phyloP scores from a whole-genome alignment of 139 green algal genomes.

The Haematococcus sp. region DNA sequence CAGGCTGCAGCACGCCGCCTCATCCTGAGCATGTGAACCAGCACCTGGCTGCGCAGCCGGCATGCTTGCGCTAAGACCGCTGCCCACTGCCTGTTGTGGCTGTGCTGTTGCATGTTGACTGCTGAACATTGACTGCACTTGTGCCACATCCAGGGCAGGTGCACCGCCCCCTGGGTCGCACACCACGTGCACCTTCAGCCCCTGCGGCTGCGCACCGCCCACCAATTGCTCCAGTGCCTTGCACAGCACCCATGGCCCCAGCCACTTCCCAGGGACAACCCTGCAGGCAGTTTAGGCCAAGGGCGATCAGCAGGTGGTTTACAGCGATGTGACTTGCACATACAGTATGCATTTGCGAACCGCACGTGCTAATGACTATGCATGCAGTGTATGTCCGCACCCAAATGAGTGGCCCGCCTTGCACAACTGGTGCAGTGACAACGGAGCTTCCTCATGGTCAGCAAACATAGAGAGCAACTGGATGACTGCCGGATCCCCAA shows the following conservation, averaged over 20 bases:
- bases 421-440: conserved; percentile 86
- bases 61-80: not conserved
- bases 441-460: conserved; percentile 28
- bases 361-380: no score
- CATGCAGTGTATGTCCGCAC: no score
- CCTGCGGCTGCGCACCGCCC: conserved; percentile 17
- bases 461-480: conserved; percentile 55
- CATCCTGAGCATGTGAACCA: not conserved
- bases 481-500: conserved; percentile 22
- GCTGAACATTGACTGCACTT: not conserved
- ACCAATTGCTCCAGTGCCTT: conserved; percentile 60
- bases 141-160: conserved; percentile 48
- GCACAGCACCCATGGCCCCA: conserved; percentile 87
- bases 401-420: conserved; percentile 51
- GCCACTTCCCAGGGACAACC: conserved; percentile 78
- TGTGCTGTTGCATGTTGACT: not conserved
- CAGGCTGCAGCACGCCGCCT: not conserved
- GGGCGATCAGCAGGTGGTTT: no score
- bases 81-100: not conserved
- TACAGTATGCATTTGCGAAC: no score
- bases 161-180: conserved; percentile 72
- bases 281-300: no score
- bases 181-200: conserved; percentile 58
- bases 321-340: no score
- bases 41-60: not conserved